These are phyloP conservation scores for Lepidium campestre DNA, from an alignment of 441 rosid species.

Conservation along the genomic window DNA sequence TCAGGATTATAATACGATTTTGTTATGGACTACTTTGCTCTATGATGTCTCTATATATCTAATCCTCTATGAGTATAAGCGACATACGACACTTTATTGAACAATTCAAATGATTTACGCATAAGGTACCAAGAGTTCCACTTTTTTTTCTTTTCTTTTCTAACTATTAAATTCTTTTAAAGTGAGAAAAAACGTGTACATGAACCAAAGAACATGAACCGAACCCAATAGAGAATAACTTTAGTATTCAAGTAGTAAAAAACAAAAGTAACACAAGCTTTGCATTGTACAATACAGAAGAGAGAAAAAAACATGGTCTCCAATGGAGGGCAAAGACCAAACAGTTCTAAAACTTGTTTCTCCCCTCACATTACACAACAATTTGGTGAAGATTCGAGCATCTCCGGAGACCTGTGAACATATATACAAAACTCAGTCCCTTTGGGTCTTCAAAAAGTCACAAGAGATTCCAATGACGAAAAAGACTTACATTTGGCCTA, in stretches of 20 bases:
- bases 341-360: background rate
- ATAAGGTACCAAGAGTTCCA: no score
- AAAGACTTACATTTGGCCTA: constrained; percentile 74
- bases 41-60: no score
- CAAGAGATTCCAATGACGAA: background rate
- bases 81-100: no score
- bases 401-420: constrained; percentile 71
- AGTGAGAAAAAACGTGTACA: no score
- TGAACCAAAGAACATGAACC: background rate
- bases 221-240: background rate
- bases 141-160: no score
- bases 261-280: background rate
- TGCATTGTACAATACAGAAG: constrained; percentile 19
- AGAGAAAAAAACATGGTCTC: background rate
- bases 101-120: no score
- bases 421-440: constrained; percentile 18
- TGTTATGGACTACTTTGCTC: no score
- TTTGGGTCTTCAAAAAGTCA: background rate
- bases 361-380: constrained; percentile 73
- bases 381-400: constrained; percentile 65
- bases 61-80: no score
- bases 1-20: no score
- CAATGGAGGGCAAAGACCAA: background rate
- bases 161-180: no score
- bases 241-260: background rate